Base-by-base conservation (phyloP, 2,329 filamentous ascomycete genomes). In the Aspergillus puulaauensis region DNA sequence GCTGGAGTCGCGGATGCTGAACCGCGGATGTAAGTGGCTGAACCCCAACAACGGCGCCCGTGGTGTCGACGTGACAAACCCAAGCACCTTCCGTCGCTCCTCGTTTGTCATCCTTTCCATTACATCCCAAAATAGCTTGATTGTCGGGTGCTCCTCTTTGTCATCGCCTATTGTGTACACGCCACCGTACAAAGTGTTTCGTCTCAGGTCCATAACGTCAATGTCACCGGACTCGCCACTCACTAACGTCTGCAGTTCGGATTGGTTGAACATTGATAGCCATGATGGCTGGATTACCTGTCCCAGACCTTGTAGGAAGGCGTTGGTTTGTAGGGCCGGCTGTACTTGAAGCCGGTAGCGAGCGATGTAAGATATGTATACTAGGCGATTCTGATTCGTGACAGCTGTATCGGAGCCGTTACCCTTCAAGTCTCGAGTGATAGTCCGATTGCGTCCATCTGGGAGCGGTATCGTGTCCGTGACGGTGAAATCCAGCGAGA, bases 241-340 rank as follows among this genome's bases (percentile, higher is more conserved):
- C 15, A 99, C 90, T 6, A 99, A 86, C 1, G 91, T 95, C 76
- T 98, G 95, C 4, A 99, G 83, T 73, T 99, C 95, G 3, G 86
- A 86, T 73, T 97, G 93, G 74, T 99, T 99, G 80, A 99, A 99
- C 95, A 99, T 98, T 67, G 89, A 92, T 4, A 99, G 83, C 95
- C 95, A 99, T 3, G 86, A 86, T 0, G 93, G 93, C 58, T 93
- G 89, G 63, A 99, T 95, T 70, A 99, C 96, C 63, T 88, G 83
- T 21, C 90, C 86, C 1, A 99, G 85, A 0, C 95, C 95, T 56
- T 86, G 86, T 7, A 99, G 83, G 73, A 99, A 99, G 1, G 92
- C 91, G 21, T 86, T 83, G 0, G 93, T 97, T 70, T 97, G 92
- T n/a, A 82, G 77, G 50, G 84, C 83, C 1, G 91, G 90, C 70